A percentile compares a stretch with the other conserved stretches of the same genome.
phyloP scores from a whole-genome alignment of 208 protist species.

The Tetramitus jugosus region DNA sequence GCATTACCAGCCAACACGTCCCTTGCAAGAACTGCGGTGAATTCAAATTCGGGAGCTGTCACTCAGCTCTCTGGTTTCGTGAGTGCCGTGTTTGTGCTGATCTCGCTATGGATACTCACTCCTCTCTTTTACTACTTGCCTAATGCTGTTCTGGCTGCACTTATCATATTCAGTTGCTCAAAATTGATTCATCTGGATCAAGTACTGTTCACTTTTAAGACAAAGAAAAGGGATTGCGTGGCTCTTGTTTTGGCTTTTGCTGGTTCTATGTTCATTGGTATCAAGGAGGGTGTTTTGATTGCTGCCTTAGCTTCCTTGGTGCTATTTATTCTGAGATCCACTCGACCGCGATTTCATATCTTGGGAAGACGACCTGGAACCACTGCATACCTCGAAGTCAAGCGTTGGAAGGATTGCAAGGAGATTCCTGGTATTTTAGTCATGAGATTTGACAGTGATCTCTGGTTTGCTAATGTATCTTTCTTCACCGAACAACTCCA shows the following conservation, averaged over 20 bases:
- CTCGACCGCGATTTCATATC: background rate
- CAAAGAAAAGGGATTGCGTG: conserved; percentile 8
- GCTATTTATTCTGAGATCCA: background rate
- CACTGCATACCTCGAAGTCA: background rate
- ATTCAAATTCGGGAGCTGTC: conserved; percentile 15
- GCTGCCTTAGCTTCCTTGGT: background rate
- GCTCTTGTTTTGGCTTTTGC: background rate
- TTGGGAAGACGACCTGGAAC: background rate
- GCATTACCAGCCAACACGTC: conserved; percentile 27
- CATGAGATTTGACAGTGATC: background rate
- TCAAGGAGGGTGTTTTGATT: conserved; percentile 18
- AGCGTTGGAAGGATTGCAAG: background rate
- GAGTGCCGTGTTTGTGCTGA: conserved; percentile 18
- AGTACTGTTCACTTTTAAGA: background rate
- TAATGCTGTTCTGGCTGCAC: conserved; percentile 28
- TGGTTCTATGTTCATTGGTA: background rate
- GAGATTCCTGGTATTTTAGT: background rate
- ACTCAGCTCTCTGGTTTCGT: conserved; percentile 28
- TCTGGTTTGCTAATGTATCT: background rate
- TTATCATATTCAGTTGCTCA: conserved; percentile 25
- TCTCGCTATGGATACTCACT: conserved; percentile 29
- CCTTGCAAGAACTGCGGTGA: conserved; percentile 32
- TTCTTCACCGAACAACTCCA: background rate
- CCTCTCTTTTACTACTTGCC: conserved; percentile 35
- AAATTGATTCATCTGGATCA: conserved; percentile 7